These are phyloP conservation scores for Lipomyces anomalus DNA, from an alignment of 805 yeast species.

Conservation along the genomic window DNA sequence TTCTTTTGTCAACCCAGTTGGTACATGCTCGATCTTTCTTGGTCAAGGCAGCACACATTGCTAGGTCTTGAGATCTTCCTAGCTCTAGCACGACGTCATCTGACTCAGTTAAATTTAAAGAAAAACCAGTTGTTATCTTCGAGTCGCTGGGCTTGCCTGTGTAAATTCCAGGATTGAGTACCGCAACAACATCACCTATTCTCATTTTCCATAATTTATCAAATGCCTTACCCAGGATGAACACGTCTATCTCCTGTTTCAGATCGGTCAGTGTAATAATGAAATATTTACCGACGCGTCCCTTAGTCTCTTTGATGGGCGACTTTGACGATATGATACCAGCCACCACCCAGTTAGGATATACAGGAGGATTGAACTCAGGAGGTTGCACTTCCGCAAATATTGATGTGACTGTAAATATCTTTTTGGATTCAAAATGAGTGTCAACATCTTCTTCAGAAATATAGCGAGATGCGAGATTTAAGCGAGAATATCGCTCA, in stretches of 20 bases:
- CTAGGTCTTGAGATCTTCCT: constrained; percentile 65
- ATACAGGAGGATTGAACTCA: constrained; percentile 58
- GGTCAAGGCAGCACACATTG: constrained; percentile 53
- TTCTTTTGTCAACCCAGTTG: constrained; percentile 52
- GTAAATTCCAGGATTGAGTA: constrained; percentile 66
- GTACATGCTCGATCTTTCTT: constrained; percentile 51
- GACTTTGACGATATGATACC: constrained; percentile 63
- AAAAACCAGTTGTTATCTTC: constrained; percentile 49
- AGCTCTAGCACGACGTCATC: constrained; percentile 58
- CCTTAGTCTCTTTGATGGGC: constrained; percentile 38
- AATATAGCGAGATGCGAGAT: constrained; percentile 39
- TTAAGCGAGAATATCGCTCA: constrained; percentile 6
- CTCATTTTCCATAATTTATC: constrained; percentile 66
- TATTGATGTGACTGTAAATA: constrained; percentile 53
- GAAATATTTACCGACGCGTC: constrained; percentile 36
- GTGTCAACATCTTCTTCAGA: constrained; percentile 33
- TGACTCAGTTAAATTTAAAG: constrained; percentile 48
- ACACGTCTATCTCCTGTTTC: constrained; percentile 50
- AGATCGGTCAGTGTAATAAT: constrained; percentile 65
- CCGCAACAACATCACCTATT: constrained; percentile 66
- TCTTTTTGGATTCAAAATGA: constrained; percentile 45
- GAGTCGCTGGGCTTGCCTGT: constrained; percentile 20
- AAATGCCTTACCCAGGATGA: constrained; percentile 62
- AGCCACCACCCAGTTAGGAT: constrained; percentile 72
- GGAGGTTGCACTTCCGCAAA: constrained; percentile 67